Percentiles rank a stretch among this genome's conserved stretches.
These are phyloP conservation scores for Allium cepa DNA, from an alignment of 106 monocot genomes.

Conservation along the genomic window DNA sequence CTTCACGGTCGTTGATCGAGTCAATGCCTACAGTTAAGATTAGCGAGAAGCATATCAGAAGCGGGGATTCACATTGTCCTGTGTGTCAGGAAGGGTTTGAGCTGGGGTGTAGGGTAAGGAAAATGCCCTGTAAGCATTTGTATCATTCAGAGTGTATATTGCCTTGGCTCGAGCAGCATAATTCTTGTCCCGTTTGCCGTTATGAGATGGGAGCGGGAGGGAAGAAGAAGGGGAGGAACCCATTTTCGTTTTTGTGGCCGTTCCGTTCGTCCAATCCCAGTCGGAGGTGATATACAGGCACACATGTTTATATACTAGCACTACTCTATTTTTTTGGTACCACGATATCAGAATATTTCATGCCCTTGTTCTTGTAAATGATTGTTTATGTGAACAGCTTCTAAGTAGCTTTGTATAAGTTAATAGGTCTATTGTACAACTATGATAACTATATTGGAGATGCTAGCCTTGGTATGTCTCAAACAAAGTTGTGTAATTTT, in stretches of 20 bases:
- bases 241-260: background rate
- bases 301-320: too few species aligned
- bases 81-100: conserved; percentile 75
- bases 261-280: background rate
- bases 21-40: conserved; percentile 69
- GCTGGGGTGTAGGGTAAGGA: conserved; percentile 41
- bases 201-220: conserved; percentile 33
- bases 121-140: conserved; percentile 83
- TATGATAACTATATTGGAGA: too few species aligned
- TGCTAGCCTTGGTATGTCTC: too few species aligned
- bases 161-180: conserved; percentile 78
- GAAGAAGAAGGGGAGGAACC: background rate
- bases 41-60: conserved; percentile 45
- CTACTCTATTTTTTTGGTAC: too few species aligned
- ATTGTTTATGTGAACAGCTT: too few species aligned
- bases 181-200: conserved; percentile 86
- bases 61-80: conserved; percentile 62
- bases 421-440: too few species aligned
- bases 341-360: too few species aligned
- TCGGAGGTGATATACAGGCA: too few species aligned
- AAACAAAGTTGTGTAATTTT: too few species aligned
- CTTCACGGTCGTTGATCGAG: conserved; percentile 51
- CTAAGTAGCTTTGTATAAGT: too few species aligned
- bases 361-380: too few species aligned
- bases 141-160: conserved; percentile 86